These are phyloP conservation scores for Teunomyces cretensis DNA, from an alignment of 805 yeast genomes.

Conservation along the genomic window DNA sequence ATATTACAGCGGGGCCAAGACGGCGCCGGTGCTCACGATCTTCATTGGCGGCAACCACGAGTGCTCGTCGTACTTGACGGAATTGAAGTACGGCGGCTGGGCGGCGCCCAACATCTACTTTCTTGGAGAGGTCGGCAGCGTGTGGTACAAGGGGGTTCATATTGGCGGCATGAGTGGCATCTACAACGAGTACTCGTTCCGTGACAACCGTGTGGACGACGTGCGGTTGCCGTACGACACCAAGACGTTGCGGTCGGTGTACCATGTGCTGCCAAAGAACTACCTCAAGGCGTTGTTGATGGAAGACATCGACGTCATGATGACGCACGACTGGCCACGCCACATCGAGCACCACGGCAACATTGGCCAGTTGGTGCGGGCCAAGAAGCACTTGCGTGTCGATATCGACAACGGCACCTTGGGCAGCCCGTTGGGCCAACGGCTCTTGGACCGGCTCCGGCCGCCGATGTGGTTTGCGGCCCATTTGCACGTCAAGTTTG, in stretches of 20 bases:
- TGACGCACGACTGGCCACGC: slow-evolving; percentile 95
- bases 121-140: slow-evolving; percentile 72
- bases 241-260: slow-evolving; percentile 53
- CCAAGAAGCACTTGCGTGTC: slow-evolving; percentile 64
- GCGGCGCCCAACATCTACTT: slow-evolving; percentile 86
- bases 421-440: slow-evolving; percentile 71
- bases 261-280: slow-evolving; percentile 72
- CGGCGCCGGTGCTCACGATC: slow-evolving; percentile 75
- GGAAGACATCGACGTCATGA: slow-evolving; percentile 49
- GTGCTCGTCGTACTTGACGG: slow-evolving; percentile 72
- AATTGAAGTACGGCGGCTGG: slow-evolving; percentile 86
- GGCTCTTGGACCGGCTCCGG: slow-evolving; percentile 49
- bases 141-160: slow-evolving; percentile 73
- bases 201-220: slow-evolving; percentile 41
- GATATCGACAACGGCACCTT: slow-evolving; percentile 62
- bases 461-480: slow-evolving; percentile 87
- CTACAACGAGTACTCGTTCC: slow-evolving; percentile 46
- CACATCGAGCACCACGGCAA: slow-evolving; percentile 71
- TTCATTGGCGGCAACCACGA: slow-evolving; percentile 97
- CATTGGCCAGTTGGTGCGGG: slow-evolving; percentile 42
- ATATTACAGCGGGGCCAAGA: slow-evolving; percentile 59
- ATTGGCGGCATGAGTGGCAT: slow-evolving; percentile 89
- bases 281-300: slow-evolving; percentile 54
- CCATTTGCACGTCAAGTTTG: slow-evolving; percentile 77
- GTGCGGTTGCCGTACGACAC: slow-evolving; percentile 51